Evolutionary conservation across 257 asterid species (phyloP).

Genomic region (Jaltomata sinuosa): DNA sequence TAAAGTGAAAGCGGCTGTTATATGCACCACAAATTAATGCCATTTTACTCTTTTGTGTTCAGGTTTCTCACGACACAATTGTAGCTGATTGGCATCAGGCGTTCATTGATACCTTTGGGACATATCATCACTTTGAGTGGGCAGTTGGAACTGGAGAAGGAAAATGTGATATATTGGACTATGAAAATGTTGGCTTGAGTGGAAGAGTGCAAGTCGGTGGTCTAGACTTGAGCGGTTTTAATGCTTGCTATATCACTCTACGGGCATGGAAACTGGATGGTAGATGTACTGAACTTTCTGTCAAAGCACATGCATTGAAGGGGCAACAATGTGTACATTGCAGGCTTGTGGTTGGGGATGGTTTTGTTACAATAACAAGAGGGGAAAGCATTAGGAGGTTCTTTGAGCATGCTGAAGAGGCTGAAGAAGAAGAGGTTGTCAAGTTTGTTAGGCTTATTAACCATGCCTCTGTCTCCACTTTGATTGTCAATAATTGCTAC

Average conservation of each 20-base stretch:
- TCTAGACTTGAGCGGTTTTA: slow-evolving; percentile 72
- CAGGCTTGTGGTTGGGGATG: slow-evolving; percentile 94
- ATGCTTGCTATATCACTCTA: slow-evolving; percentile 82
- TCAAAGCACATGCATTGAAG: slow-evolving; percentile 91
- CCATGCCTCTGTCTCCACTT: background rate
- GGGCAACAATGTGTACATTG: slow-evolving; percentile 93
- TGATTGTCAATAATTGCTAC: background rate
- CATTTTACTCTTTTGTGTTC: slow-evolving; percentile 22
- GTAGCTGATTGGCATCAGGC: slow-evolving; percentile 91
- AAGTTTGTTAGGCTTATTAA: slow-evolving; percentile 8
- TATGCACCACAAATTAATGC: slow-evolving; percentile 3
- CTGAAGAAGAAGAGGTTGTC: slow-evolving; percentile 98
- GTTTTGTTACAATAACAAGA: slow-evolving; percentile 65
- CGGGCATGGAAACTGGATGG: slow-evolving; percentile 92
- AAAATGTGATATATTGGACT: slow-evolving; percentile 82
- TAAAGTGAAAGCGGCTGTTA: background rate
- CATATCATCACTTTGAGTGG: slow-evolving; percentile 92
- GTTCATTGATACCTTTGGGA: slow-evolving; percentile 61
- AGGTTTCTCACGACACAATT: slow-evolving; percentile 84
- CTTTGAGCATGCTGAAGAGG: slow-evolving; percentile 99
- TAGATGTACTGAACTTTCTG: slow-evolving; percentile 71
- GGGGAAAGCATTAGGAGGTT: slow-evolving; percentile 78
- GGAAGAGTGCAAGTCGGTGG: slow-evolving; percentile 77
- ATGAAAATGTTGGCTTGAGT: slow-evolving; percentile 85
- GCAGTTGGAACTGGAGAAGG: slow-evolving; percentile 96